Evolutionary conservation across 2,329 filamentous ascomycete genomes (phyloP).

Genomic region (Tolypocladium guangdongense): DNA sequence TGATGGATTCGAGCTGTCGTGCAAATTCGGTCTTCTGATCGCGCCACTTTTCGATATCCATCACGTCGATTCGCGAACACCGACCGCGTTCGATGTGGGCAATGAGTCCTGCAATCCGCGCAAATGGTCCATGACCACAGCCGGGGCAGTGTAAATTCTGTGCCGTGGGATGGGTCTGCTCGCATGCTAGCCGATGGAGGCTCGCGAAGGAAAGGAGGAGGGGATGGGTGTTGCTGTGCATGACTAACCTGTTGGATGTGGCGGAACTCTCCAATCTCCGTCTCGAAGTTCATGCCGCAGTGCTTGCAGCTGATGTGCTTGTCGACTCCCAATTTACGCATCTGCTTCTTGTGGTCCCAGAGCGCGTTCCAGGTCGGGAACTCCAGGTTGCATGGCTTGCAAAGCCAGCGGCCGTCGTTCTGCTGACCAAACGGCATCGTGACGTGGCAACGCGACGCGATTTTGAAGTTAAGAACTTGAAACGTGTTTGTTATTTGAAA

Average conservation of each 20-base stretch:
- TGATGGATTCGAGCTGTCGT: conserved; percentile 14
- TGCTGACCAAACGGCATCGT: conserved; percentile 8
- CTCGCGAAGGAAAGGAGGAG: not conserved
- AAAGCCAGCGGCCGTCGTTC: conserved; percentile 10
- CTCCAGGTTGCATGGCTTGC: conserved; percentile 16
- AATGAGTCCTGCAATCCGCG: conserved; percentile 26
- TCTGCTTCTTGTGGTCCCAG: conserved; percentile 18
- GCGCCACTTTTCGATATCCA: conserved; percentile 21
- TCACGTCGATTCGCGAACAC: conserved; percentile 25
- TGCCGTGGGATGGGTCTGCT: conserved; percentile 11
- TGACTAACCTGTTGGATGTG: conserved; percentile 25
- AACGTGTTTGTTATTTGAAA: not conserved
- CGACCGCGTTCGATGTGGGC: conserved; percentile 31
- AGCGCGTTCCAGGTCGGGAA: conserved; percentile 16
- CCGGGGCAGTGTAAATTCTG: conserved; percentile 36
- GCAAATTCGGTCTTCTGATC: conserved; percentile 26
- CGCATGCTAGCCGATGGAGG: not conserved
- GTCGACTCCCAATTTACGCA: conserved; percentile 10
- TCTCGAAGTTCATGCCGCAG: conserved; percentile 26
- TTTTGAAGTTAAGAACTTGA: not conserved
- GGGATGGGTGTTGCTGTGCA: not conserved
- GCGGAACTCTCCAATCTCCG: conserved; percentile 14
- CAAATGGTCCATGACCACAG: conserved; percentile 27
- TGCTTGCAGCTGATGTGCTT: conserved; percentile 26
- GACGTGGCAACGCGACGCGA: not conserved